A percentile compares a stretch with the other conserved stretches of the same genome.
Evolutionary conservation across 148 eudicot genomes (phyloP).

Genomic region (Fagopyrum tataricum): DNA sequence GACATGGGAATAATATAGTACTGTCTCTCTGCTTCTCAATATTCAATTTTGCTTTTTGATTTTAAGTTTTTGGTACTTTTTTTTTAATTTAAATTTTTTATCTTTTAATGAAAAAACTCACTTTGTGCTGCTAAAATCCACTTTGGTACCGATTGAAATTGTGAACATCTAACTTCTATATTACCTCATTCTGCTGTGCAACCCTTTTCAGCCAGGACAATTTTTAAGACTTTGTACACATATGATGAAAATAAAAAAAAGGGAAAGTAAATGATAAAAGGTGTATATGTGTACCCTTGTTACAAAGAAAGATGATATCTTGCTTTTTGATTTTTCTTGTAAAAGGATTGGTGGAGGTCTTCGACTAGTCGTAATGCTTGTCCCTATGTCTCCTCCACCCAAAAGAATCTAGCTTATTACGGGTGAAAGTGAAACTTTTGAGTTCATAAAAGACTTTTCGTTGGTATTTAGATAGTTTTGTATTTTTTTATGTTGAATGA

Average conservation of each 20-base stretch:
- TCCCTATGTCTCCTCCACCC: background rate
- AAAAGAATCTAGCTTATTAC: too few relatives aligned
- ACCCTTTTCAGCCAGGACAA: too few relatives aligned
- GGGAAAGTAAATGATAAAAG: background rate
- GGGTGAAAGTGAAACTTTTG: too few relatives aligned
- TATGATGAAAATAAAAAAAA: background rate
- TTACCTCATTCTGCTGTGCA: too few relatives aligned
- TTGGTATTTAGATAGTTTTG: too few relatives aligned
- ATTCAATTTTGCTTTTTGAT: background rate
- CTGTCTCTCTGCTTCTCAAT: background rate
- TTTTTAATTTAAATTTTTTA: background rate
- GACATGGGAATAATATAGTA: slow-evolving; percentile 10
- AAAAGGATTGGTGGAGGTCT: slow-evolving; percentile 3
- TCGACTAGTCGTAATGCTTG: background rate
- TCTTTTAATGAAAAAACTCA: too few relatives aligned
- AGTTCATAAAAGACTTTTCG: too few relatives aligned
- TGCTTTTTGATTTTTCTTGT: background rate
- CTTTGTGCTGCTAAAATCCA: too few relatives aligned
- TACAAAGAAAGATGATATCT: background rate
- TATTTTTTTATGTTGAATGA: too few relatives aligned
- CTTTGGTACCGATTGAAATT: too few relatives aligned
- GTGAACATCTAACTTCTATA: too few relatives aligned
- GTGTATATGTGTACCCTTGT: background rate
- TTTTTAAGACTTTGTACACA: background rate
- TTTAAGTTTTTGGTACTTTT: background rate